Conservation (phyloP, 163 green algal species). For the Scenedesmus sp. region DNA sequence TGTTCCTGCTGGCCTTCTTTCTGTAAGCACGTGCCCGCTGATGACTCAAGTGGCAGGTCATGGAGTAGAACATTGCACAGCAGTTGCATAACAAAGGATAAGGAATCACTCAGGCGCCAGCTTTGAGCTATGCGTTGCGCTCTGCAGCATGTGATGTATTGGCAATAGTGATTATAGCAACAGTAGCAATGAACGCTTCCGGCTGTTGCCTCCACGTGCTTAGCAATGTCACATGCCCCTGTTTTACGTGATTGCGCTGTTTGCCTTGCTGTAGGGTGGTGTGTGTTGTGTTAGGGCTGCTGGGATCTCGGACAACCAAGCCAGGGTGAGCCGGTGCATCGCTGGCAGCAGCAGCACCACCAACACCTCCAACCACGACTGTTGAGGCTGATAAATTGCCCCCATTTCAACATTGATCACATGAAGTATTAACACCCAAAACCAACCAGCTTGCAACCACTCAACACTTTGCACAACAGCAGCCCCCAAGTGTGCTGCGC, state of each 20-base stretch:
- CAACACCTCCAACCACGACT: neutral
- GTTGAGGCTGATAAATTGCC: too few relatives aligned
- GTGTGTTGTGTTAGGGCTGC: conserved; percentile 18
- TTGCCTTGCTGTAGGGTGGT: conserved; percentile 7
- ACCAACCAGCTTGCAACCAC: neutral
- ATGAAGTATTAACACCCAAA: too few relatives aligned
- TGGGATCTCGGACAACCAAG: conserved; percentile 45
- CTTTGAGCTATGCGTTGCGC: neutral
- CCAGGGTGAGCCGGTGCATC: conserved; percentile 20
- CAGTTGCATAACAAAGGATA: neutral
- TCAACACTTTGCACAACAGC: neutral
- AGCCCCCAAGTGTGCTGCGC: neutral
- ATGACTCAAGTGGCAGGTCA: neutral
- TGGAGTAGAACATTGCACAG: neutral
- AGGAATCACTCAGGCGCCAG: neutral
- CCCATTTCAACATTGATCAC: too few relatives aligned
- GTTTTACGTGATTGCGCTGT: neutral
- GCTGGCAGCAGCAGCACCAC: too few relatives aligned
- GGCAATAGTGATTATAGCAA: neutral
- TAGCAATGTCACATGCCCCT: neutral
- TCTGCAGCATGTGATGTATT: neutral
- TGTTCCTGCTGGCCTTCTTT: conserved; percentile 51
- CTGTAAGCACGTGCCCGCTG: conserved; percentile 22
- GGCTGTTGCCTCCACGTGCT: neutral
- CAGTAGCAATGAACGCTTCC: neutral